Conservation (phyloP, 805 yeast genomes). For the Candida wancherniae region DNA sequence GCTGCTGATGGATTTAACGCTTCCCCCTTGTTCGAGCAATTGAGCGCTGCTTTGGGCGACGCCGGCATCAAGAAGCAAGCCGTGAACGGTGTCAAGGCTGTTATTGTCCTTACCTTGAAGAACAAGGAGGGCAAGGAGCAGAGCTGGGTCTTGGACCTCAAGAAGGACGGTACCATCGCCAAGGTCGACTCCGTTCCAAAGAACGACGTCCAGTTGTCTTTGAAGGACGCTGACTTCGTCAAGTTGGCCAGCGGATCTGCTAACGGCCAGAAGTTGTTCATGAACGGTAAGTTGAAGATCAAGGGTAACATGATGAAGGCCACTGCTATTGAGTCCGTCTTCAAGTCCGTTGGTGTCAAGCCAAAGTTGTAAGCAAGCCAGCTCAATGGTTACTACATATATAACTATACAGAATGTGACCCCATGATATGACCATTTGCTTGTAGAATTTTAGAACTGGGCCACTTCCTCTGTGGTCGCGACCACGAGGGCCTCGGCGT, state of each 20-base stretch:
- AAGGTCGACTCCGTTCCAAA: constrained; percentile 27
- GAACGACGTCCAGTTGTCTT: constrained; percentile 58
- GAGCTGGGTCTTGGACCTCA: constrained; percentile 21
- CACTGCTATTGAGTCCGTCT: constrained; percentile 63
- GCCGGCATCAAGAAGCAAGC: constrained; percentile 34
- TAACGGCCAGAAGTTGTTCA: constrained; percentile 78
- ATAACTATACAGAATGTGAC: not conserved
- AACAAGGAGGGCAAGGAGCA: constrained; percentile 21
- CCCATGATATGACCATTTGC: not conserved
- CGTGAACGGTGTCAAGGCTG: constrained; percentile 49
- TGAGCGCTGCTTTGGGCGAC: constrained; percentile 36
- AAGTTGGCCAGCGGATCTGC: constrained; percentile 73
- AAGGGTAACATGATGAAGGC: constrained; percentile 93
- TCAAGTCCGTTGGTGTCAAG: constrained; percentile 47
- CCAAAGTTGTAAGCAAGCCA: constrained; percentile 31
- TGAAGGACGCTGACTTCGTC: constrained; percentile 65
- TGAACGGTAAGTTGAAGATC: constrained; percentile 80
- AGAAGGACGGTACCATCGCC: constrained; percentile 14
- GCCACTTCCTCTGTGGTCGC: constrained; percentile 9
- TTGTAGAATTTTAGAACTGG: constrained; percentile 2
- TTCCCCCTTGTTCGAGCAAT: constrained; percentile 37
- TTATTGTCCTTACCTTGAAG: constrained; percentile 52
- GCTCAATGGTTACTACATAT: too few species aligned
- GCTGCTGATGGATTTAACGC: constrained; percentile 40
- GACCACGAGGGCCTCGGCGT: constrained; percentile 1